phyloP scores from a whole-genome alignment of 192 early-diverging fungal genomes.

The Phycomyces blakesleeanus region DNA sequence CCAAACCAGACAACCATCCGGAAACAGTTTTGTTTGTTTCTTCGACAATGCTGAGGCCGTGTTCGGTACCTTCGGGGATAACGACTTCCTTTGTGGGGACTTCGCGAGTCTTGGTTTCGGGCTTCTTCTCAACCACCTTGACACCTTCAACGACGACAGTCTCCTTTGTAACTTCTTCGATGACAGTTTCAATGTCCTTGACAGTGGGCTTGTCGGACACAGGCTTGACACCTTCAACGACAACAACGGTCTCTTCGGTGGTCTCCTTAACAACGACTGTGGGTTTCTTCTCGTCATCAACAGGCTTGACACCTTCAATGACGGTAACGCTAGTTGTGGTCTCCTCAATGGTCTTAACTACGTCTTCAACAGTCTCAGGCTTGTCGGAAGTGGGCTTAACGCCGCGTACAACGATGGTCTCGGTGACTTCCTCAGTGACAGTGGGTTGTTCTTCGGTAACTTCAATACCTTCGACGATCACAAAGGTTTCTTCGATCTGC shows the following conservation, averaged over 20 bases:
- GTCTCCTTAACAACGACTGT: not conserved
- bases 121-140: not conserved
- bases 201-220: not conserved
- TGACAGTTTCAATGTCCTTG: constrained; percentile 1
- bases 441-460: not conserved
- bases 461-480: not conserved
- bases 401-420: not conserved
- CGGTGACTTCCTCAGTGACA: not conserved
- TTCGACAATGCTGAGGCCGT: not conserved
- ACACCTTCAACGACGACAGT: constrained; percentile 3
- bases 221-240: not conserved
- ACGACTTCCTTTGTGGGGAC: no score
- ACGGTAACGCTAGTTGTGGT: no score
- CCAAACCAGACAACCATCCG: constrained; percentile 1
- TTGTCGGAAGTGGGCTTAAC: not conserved
- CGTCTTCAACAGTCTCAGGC: not conserved
- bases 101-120: not conserved
- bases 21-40: constrained; percentile 14
- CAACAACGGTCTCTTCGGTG: not conserved
- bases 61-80: no score
- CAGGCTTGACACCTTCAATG: no score
- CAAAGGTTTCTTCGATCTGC: not conserved
- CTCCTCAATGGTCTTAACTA: no score
- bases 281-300: not conserved
- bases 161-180: not conserved